Base-by-base conservation (phyloP, 345 rosid species). In the Garcia nutans region DNA sequence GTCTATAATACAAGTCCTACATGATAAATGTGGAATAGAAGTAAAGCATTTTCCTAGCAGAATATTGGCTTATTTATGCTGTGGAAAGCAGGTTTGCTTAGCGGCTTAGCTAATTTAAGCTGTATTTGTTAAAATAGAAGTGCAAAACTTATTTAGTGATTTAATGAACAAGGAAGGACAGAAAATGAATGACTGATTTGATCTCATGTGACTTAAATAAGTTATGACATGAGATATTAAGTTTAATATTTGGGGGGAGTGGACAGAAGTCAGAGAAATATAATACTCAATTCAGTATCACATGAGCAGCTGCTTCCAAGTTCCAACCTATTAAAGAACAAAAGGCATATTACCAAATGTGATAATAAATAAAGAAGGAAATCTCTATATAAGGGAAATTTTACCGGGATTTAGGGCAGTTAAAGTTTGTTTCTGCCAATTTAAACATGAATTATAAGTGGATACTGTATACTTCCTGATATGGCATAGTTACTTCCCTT, bases 301-400 rank as follows among this genome's bases (percentile, higher is more conserved):
- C 87, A 84, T 80, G 87, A 62, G 74, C 73, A 74, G 79, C 83
- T 63, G 82, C 84, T 83, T 83, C 84, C 77, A 24, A 65, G 81
- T 76, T 79, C 70, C 72, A 73, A 69, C 81, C 78, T 26, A 71
- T 56, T 72, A 77, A 74, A 78, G 31, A 77, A 71, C 78, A 79
- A 78, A 78, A 52, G 70, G 42, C 42, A 20, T n/a, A 44, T 56
- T 37, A 66, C 66, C 58, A 72, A 64, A 20, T 55, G 4, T 26
- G n/a, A 9, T 50, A 59, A 60, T 1, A 33, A 65, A 20, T 72
- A n/a, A 37, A 64, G 71, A 55, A 33, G 26, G 31, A 72, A 50
- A 73, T 58, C 68, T 37, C 41, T 50, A 17, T 22, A 68, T 15
- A 24, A 37, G 28, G 60, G 56, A 62, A 77, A 66, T 54, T 20